Conservation (phyloP, 805 yeast genomes). For the Grigorovia transvaalensis region DNA sequence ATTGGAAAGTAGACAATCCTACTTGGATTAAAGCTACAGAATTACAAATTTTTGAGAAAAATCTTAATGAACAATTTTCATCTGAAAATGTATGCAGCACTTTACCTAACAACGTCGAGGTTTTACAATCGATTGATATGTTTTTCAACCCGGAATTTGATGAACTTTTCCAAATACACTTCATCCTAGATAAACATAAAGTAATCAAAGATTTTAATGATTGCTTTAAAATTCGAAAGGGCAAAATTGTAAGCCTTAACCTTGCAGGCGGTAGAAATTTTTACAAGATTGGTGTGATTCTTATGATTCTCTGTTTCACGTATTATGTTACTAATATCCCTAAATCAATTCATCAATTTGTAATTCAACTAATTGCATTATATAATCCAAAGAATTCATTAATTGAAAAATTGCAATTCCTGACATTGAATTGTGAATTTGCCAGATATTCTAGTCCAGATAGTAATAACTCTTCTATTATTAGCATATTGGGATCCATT, state of each 20-base stretch:
- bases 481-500: conserved; percentile 9
- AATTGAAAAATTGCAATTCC: conserved; percentile 21
- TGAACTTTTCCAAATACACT: conserved; percentile 12
- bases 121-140: conserved; percentile 2
- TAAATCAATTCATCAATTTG: conserved; percentile 10
- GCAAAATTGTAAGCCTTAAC: not conserved
- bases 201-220: conserved; percentile 14
- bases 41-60: conserved; percentile 1
- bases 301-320: conserved; percentile 15
- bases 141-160: conserved; percentile 11
- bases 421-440: conserved; percentile 12
- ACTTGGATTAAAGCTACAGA: conserved; percentile 13
- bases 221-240: conserved; percentile 8
- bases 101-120: conserved; percentile 15
- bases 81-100: not conserved
- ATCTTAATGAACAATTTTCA: not conserved
- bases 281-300: conserved; percentile 21
- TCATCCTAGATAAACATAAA: conserved; percentile 13
- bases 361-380: conserved; percentile 18
- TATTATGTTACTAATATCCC: conserved; percentile 14
- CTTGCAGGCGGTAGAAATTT: conserved; percentile 10
- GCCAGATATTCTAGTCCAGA: conserved; percentile 6
- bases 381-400: conserved; percentile 19
- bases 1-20: conserved; percentile 11
- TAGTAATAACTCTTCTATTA: conserved; percentile 19